Conservation (phyloP, 495 filamentous ascomycete species). For the Stereocaulon alpinum region DNA sequence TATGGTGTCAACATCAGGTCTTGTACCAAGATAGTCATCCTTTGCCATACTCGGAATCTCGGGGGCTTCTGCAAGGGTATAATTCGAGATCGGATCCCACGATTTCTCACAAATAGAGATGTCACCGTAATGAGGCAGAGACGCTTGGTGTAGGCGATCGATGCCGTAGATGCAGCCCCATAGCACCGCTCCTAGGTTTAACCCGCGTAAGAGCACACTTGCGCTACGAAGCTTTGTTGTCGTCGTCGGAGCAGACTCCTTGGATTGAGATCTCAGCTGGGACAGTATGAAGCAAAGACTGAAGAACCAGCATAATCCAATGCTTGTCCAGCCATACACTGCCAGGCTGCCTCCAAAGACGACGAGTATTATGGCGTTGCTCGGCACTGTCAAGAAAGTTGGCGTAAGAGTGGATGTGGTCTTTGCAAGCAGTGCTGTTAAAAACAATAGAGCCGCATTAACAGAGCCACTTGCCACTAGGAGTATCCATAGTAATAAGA, state of each 20-base stretch:
- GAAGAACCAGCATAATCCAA: slow-evolving; percentile 9
- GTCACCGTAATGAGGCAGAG: not conserved
- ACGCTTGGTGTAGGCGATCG: not conserved
- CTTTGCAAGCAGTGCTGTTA: not conserved
- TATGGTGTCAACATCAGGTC: slow-evolving; percentile 41
- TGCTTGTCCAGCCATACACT: slow-evolving; percentile 3
- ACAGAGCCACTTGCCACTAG: slow-evolving; percentile 2
- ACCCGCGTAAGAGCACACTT: not conserved
- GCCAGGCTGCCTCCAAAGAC: slow-evolving; percentile 2
- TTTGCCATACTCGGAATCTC: slow-evolving; percentile 37
- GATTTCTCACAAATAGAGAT: not conserved
- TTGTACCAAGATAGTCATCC: slow-evolving; percentile 40
- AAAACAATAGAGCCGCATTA: not conserved
- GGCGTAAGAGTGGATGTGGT: not conserved
- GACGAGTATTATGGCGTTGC: not conserved
- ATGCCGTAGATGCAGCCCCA: slow-evolving; percentile 10
- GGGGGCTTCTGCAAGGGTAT: not conserved
- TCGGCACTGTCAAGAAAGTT: not conserved
- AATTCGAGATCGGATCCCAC: not conserved
- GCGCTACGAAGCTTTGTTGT: slow-evolving; percentile 1
- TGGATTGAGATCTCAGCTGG: not conserved
- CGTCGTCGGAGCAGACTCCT: not conserved
- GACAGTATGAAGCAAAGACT: not conserved
- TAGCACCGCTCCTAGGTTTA: not conserved
- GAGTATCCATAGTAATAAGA: not conserved